A percentile compares a stretch with the other conserved stretches of the same genome.
Conservation (phyloP, 495 filamentous ascomycete species). For the Achaetomiella virescens region DNA sequence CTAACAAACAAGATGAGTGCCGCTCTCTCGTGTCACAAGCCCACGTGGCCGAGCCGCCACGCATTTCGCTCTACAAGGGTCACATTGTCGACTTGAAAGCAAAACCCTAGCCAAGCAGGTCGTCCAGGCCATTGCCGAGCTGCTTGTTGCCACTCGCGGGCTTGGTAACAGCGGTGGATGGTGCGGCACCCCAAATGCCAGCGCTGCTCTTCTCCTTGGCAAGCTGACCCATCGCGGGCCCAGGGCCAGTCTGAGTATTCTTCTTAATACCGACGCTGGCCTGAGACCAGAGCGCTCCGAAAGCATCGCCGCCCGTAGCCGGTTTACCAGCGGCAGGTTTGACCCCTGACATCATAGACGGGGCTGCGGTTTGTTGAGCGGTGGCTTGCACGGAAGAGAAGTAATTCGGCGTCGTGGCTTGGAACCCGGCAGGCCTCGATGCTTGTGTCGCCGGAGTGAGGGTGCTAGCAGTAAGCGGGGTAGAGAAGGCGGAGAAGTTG, state of each 20-base stretch:
- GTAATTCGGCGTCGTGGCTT: conserved; percentile 82
- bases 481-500: conserved; percentile 50
- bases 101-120: conserved; percentile 36
- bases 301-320: conserved; percentile 65
- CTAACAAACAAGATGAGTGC: too few relatives aligned
- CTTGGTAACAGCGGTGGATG: conserved; percentile 6
- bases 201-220: conserved; percentile 93
- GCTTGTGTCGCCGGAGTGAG: conserved; percentile 38
- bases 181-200: conserved; percentile 72
- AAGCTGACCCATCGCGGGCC: conserved; percentile 79
- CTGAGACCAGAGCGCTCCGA: conserved; percentile 76
- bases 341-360: conserved; percentile 20
- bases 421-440: conserved; percentile 61
- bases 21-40: too few relatives aligned
- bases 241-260: conserved; percentile 49
- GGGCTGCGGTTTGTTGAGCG: conserved; percentile 18
- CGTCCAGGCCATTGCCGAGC: conserved; percentile 35
- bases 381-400: conserved; percentile 68
- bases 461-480: conserved; percentile 39
- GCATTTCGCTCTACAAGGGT: too few relatives aligned
- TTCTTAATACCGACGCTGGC: conserved; percentile 79
- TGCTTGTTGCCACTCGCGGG: conserved; percentile 18
- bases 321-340: conserved; percentile 46
- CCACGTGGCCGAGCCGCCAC: too few relatives aligned
- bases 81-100: background rate